These are phyloP conservation scores for Mollisiaceae sp. DNA, from an alignment of 2,329 filamentous ascomycete genomes.

Conservation along the genomic window DNA sequence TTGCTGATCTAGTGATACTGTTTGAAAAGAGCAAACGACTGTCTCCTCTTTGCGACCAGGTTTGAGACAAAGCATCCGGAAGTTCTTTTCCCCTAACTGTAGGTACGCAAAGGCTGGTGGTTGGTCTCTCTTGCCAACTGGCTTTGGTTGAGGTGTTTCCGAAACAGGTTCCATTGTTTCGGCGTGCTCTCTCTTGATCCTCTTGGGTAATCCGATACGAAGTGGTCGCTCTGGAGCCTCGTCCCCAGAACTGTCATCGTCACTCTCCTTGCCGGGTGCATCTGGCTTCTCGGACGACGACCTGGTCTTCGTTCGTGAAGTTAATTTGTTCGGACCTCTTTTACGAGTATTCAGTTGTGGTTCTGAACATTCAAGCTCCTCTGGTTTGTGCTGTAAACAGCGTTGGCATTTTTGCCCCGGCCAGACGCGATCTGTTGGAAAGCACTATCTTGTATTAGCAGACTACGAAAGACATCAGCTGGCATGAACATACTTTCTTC, in stretches of 20 bases:
- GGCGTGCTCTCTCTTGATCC: slow-evolving; percentile 17
- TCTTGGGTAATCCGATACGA: slow-evolving; percentile 11
- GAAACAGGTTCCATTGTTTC: slow-evolving; percentile 16
- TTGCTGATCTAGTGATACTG: slow-evolving; percentile 3
- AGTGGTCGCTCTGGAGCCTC: slow-evolving; percentile 12
- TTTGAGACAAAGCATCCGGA: slow-evolving; percentile 21
- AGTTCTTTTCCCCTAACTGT: slow-evolving; percentile 11
- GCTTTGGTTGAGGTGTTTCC: slow-evolving; percentile 6
- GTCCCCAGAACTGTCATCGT: slow-evolving; percentile 13
- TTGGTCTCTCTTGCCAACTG: slow-evolving; percentile 8
- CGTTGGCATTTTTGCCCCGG: slow-evolving; percentile 27
- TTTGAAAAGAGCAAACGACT: slow-evolving; percentile 16
- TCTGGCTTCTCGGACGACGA: slow-evolving; percentile 13
- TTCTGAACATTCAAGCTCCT: slow-evolving; percentile 24
- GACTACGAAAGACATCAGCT: not conserved
- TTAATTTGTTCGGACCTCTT: slow-evolving; percentile 22
- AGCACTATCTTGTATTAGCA: slow-evolving; percentile 17
- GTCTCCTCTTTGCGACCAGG: slow-evolving; percentile 17
- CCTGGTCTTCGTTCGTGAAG: slow-evolving; percentile 13
- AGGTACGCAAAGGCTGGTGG: slow-evolving; percentile 14
- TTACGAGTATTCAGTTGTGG: slow-evolving; percentile 25
- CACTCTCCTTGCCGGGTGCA: slow-evolving; percentile 9
- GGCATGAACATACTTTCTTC: slow-evolving; percentile 23
- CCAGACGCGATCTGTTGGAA: slow-evolving; percentile 25
- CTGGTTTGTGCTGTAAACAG: slow-evolving; percentile 24